Evolutionary conservation across 2,329 filamentous ascomycete genomes (phyloP).

Genomic region (Talaromyces sp.): DNA sequence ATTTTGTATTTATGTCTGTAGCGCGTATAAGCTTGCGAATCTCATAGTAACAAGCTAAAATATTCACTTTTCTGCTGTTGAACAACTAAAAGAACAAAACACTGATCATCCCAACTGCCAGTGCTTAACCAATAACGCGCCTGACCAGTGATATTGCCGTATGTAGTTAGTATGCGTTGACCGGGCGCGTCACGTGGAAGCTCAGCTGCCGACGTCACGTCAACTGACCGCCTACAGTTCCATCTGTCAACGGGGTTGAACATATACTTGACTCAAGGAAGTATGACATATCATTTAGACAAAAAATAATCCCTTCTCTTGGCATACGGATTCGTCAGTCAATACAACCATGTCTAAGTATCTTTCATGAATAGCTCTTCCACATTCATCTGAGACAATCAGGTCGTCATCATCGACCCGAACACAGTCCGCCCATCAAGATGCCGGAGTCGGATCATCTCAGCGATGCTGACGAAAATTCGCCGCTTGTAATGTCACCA

Average conservation of each 20-base stretch:
- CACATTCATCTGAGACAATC: not conserved
- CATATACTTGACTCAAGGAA: not conserved
- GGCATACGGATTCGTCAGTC: not conserved
- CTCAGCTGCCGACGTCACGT: constrained; percentile 1
- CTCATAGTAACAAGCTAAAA: not conserved
- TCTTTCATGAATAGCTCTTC: not conserved
- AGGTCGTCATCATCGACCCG: not conserved
- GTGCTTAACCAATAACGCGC: not conserved
- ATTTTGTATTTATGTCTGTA: constrained; percentile 15
- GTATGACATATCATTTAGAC: not conserved
- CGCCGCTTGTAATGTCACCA: constrained; percentile 31
- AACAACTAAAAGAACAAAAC: not conserved
- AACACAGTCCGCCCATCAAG: not conserved
- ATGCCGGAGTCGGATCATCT: constrained; percentile 14
- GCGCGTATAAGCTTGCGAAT: not conserved
- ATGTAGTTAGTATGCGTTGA: not conserved
- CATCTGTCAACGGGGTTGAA: not conserved
- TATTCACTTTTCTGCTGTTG: not conserved
- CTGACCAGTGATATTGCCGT: not conserved
- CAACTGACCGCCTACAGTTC: not conserved
- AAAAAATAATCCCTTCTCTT: not conserved
- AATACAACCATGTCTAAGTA: not conserved
- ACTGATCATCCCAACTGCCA: not conserved
- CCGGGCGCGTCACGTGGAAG: not conserved
- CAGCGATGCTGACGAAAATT: constrained; percentile 24